These are phyloP conservation scores for Evernia prunastri DNA, from an alignment of 495 filamentous ascomycete genomes.

Conservation along the genomic window DNA sequence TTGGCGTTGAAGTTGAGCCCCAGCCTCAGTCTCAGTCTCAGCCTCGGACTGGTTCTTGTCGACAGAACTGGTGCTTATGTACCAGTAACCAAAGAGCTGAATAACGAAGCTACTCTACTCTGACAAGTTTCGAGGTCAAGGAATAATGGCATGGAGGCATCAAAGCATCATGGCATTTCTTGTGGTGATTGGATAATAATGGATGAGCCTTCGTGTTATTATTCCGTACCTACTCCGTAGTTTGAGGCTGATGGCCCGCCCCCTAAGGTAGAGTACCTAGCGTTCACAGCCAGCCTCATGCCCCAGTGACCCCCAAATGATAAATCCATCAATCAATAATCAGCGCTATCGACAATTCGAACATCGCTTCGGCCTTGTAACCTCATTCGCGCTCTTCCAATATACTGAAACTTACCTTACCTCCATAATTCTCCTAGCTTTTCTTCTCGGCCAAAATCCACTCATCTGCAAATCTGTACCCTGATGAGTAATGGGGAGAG, in stretches of 20 bases:
- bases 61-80: background rate
- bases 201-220: too few relatives aligned
- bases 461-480: too few relatives aligned
- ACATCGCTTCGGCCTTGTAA: background rate
- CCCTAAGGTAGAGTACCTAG: too few relatives aligned
- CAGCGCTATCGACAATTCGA: background rate
- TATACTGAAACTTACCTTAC: constrained; percentile 3
- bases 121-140: too few relatives aligned
- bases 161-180: background rate
- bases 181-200: too few relatives aligned
- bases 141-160: background rate
- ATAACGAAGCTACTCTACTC: background rate
- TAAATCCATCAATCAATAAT: too few relatives aligned
- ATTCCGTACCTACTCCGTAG: too few relatives aligned
- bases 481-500: too few relatives aligned
- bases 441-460: background rate
- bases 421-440: background rate
- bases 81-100: background rate
- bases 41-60: background rate
- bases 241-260: background rate
- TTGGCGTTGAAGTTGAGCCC: too few relatives aligned
- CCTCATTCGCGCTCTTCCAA: constrained; percentile 11
- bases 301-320: too few relatives aligned
- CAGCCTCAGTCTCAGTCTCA: too few relatives aligned
- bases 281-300: background rate